Percentiles rank a stretch among this genome's conserved stretches.
Conservation (phyloP, 1,284 basidiomycete genomes). For the Austropuccinia psidii region DNA sequence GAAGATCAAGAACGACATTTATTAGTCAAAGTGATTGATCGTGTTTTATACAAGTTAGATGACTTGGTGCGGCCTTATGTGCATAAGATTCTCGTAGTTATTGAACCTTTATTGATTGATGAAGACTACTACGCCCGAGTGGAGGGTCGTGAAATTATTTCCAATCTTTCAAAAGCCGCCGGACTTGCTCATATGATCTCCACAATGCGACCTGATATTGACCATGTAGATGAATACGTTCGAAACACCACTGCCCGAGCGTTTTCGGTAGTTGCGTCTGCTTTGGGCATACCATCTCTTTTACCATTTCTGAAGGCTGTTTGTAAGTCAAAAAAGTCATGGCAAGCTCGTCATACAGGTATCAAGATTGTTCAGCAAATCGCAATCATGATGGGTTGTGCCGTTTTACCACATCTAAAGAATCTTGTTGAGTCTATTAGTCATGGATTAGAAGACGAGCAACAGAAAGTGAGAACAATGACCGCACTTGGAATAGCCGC, state of each 20-base stretch:
- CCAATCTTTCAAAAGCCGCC: slow-evolving; percentile 95
- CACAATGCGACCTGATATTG: slow-evolving; percentile 99
- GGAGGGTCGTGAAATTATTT: slow-evolving; percentile 98
- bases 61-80: slow-evolving; percentile 98
- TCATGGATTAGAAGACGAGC: slow-evolving; percentile 90
- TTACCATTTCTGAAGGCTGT: slow-evolving; percentile 98
- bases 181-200: slow-evolving; percentile 99
- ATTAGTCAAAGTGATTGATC: slow-evolving; percentile 98
- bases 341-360: slow-evolving; percentile 98
- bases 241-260: slow-evolving; percentile 98
- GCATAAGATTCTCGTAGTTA: slow-evolving; percentile 98
- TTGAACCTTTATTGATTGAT: slow-evolving; percentile 96
- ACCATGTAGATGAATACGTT: slow-evolving; percentile 98
- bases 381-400: slow-evolving; percentile 99
- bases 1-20: slow-evolving; percentile 98
- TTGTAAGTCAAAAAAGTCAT: slow-evolving; percentile 96
- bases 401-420: slow-evolving; percentile 92
- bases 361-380: slow-evolving; percentile 99
- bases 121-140: slow-evolving; percentile 99
- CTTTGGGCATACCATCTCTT: slow-evolving; percentile 92
- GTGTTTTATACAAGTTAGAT: slow-evolving; percentile 97
- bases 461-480: slow-evolving; percentile 99
- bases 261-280: slow-evolving; percentile 97
- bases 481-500: slow-evolving; percentile 93
- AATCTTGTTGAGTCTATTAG: slow-evolving; percentile 95